Conservation (phyloP, 177 flowering plant genomes). For the Telopea speciosissima region DNA sequence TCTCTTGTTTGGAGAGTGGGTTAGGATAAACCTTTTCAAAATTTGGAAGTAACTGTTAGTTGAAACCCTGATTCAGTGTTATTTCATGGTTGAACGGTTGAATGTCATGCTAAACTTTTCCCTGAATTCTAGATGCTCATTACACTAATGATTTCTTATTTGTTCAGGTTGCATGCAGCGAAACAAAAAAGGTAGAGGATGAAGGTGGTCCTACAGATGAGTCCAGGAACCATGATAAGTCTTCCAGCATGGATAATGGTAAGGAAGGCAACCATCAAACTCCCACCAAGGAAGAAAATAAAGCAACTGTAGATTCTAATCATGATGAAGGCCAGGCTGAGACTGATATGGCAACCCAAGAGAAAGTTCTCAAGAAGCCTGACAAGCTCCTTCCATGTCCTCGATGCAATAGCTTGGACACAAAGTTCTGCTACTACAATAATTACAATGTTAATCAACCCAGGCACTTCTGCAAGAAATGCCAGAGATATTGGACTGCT, state of each 20-base stretch:
- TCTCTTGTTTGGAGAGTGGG: neutral
- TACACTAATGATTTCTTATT: neutral
- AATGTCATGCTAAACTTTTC: too few species aligned
- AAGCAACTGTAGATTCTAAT: conserved; percentile 6
- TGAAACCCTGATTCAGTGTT: neutral
- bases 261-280: conserved; percentile 17
- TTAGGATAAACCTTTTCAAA: neutral
- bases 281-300: neutral
- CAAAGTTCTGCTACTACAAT: conserved; percentile 61
- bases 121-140: neutral
- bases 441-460: conserved; percentile 68
- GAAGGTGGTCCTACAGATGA: neutral
- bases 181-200: conserved; percentile 5
- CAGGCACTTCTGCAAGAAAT: conserved; percentile 59
- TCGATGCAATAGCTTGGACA: conserved; percentile 55
- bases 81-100: neutral
- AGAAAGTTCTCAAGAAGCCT: conserved; percentile 45
- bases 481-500: conserved; percentile 72
- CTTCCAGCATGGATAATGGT: conserved; percentile 9
- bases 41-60: neutral
- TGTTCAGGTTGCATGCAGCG: conserved; percentile 8
- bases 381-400: conserved; percentile 61
- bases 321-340: conserved; percentile 21
- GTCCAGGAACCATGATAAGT: conserved; percentile 9
- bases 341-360: conserved; percentile 19